Evolutionary conservation across 1,139 yeast genomes (phyloP).

Genomic region (Saccharomyces hybrid): DNA sequence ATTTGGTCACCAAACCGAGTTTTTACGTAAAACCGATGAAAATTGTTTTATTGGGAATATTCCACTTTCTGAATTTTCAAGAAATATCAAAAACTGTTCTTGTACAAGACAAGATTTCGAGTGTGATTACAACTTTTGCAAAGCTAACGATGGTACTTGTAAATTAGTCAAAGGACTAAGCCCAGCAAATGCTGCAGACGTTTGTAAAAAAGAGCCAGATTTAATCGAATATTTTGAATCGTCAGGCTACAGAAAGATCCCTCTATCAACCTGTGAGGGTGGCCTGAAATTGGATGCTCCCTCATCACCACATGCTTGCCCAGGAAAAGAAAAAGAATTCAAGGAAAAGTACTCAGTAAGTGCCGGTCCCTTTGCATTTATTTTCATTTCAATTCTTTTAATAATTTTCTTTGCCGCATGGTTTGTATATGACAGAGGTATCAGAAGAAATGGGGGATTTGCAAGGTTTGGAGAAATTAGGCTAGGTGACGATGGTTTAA

Average conservation of each 20-base stretch:
- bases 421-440: conserved; percentile 77
- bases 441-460: conserved; percentile 74
- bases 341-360: conserved; percentile 47
- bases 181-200: conserved; percentile 57
- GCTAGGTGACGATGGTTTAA: conserved; percentile 63
- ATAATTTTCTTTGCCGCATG: conserved; percentile 52
- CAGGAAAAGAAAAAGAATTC: conserved; percentile 73
- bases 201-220: conserved; percentile 51
- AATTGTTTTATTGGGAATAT: conserved; percentile 78
- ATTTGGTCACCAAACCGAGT: conserved; percentile 81
- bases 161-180: conserved; percentile 63
- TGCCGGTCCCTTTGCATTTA: conserved; percentile 26
- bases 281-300: conserved; percentile 63
- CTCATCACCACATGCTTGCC: conserved; percentile 60
- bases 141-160: conserved; percentile 78
- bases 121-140: conserved; percentile 80
- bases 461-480: conserved; percentile 80
- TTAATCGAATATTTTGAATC: conserved; percentile 66
- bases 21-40: conserved; percentile 61
- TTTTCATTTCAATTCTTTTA: conserved; percentile 40
- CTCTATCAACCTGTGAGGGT: conserved; percentile 67
- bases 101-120: conserved; percentile 88
- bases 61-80: conserved; percentile 56
- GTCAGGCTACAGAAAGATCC: conserved; percentile 73
- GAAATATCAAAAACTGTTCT: conserved; percentile 58